Evolutionary conservation across 2,329 filamentous ascomycete species (phyloP).

Genomic region (Bisporella sp.): DNA sequence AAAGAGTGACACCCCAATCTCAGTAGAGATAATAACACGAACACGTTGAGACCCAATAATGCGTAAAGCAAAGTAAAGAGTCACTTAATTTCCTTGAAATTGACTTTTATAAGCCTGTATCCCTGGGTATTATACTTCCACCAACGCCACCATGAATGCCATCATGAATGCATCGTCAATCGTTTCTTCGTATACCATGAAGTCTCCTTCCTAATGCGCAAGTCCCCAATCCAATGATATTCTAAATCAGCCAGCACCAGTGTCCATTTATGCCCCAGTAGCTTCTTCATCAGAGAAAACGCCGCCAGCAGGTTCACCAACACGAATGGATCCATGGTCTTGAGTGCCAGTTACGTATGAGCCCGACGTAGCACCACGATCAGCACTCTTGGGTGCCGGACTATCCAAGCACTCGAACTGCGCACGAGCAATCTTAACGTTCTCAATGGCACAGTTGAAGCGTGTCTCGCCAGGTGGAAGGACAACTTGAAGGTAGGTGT

Average conservation of each 20-base stretch:
- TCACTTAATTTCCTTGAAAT: too few relatives aligned
- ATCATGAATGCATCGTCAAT: too few relatives aligned
- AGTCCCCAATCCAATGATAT: neutral
- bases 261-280: neutral
- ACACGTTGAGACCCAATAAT: neutral
- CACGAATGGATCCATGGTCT: too few relatives aligned
- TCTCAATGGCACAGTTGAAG: conserved; percentile 85
- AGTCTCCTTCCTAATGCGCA: too few relatives aligned
- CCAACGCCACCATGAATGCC: neutral
- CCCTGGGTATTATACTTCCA: conserved; percentile 3
- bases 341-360: neutral
- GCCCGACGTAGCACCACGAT: conserved; percentile 18
- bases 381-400: conserved; percentile 28
- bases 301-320: too few relatives aligned
- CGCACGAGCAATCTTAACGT: conserved; percentile 78
- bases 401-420: conserved; percentile 68
- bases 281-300: neutral
- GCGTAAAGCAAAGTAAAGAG: neutral
- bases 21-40: neutral
- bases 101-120: neutral
- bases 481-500: conserved; percentile 91
- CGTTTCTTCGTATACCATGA: too few relatives aligned
- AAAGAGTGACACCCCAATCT: too few relatives aligned
- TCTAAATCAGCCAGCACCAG: neutral
- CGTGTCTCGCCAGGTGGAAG: conserved; percentile 85